Base-by-base conservation (phyloP, 495 filamentous ascomycete genomes). In the Penicillium flavigenum region DNA sequence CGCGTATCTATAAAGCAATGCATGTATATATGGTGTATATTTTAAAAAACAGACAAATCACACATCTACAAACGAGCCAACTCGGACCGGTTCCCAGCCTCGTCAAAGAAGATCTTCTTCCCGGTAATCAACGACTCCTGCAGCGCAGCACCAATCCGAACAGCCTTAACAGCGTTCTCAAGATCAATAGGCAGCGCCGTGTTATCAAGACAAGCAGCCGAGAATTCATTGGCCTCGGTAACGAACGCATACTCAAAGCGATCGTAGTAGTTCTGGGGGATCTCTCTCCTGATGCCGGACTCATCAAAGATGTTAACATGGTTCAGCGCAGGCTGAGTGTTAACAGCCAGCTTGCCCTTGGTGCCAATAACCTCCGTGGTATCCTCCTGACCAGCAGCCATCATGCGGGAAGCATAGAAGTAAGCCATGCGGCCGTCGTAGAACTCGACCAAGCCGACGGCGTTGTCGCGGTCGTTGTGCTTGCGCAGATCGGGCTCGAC, bases 341-440 rank as follows among this genome's bases (percentile, higher is more conserved):
- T 87, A 22, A 87, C 76, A 0, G 75, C 71, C 12, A 87, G 46
- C 62, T 86, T 86, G 5, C 84, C 84, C 51, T 78, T 70, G 0
- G 84, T 87, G 7, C 84, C 84, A 54, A 87, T 82, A 49, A 88
- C 76, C 70, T 88, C 85, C 0, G 84, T 85, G 56, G 74, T 78
- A 59, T 88, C 85, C 58, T 85, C 77, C 69, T 87, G 85, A 1
- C 85, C 85, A 2, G 79, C 76, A 0, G 82, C 79, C 81, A 87
- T 87, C 83, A 86, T 87, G 16, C 84, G 72, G 8, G 69, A 76
- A 19, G 70, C 72, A 66, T 83, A 87, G 56, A 85, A 81, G 57
- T 86, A 85, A 6, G 83, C 84, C 38, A 88, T 79, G 61, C 79
- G 76, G 16, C 82, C 83, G 41, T 76, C 79, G 54, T 77, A 80